phyloP scores from a whole-genome alignment of 768 basidiomycete genomes.

The Tricholoma sp. region DNA sequence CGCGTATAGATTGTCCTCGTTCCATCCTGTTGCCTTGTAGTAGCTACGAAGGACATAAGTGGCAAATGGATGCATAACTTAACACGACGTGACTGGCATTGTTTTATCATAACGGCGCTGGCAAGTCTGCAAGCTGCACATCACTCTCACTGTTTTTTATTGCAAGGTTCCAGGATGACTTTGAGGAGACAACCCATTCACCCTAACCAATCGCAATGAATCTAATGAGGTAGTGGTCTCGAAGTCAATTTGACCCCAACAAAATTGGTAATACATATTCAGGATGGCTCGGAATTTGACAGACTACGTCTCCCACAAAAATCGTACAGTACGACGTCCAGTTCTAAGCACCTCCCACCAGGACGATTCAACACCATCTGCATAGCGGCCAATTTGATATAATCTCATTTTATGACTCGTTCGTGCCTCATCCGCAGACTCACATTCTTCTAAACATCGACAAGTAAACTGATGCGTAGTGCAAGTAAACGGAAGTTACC shows the following conservation, averaged over 20 bases:
- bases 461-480: background rate
- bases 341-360: background rate
- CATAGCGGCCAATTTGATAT: background rate
- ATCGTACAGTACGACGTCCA: background rate
- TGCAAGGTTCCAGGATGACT: too few species aligned
- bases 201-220: background rate
- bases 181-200: too few species aligned
- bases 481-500: background rate
- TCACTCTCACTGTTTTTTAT: background rate
- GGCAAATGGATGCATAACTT: conserved; percentile 84
- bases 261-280: too few species aligned
- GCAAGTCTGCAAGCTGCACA: too few species aligned
- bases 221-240: background rate
- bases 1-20: conserved; percentile 90
- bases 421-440: background rate
- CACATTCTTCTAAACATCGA: background rate
- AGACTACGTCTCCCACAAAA: background rate
- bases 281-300: background rate
- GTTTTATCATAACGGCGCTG: too few species aligned
- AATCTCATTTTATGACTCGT: background rate
- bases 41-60: conserved; percentile 86
- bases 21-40: conserved; percentile 93
- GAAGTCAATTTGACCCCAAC: background rate
- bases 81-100: background rate
- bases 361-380: background rate